Percentiles rank a stretch among this genome's conserved stretches.
Evolutionary conservation across 495 filamentous ascomycete genomes (phyloP).

Genomic region (Ramalina peruviana): DNA sequence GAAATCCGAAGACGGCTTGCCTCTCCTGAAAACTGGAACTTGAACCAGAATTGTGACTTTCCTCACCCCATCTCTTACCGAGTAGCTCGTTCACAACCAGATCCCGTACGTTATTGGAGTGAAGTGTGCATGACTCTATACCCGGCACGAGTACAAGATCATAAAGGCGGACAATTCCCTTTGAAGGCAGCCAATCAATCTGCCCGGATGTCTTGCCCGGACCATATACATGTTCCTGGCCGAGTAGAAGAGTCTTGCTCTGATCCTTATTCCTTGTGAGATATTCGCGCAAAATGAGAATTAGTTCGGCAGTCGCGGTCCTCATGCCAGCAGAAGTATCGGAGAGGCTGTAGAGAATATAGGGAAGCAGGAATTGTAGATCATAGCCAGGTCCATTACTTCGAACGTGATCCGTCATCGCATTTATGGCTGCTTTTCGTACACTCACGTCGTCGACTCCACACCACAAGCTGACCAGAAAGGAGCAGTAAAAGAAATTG

Average conservation of each 20-base stretch:
- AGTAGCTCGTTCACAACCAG: conserved; percentile 44
- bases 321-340: conserved; percentile 64
- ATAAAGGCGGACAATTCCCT: conserved; percentile 45
- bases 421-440: conserved; percentile 51
- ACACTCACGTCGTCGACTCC: conserved; percentile 51
- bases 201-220: conserved; percentile 30
- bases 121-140: conserved; percentile 72
- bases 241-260: conserved; percentile 28
- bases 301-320: conserved; percentile 52
- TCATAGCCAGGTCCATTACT: conserved; percentile 40
- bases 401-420: conserved; percentile 39
- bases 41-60: conserved; percentile 31
- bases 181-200: conserved; percentile 43
- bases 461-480: conserved; percentile 64
- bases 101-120: conserved; percentile 47
- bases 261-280: conserved; percentile 25
- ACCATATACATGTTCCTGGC: conserved; percentile 43
- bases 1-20: conserved; percentile 51
- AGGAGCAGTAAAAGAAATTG: conserved; percentile 56
- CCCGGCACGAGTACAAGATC: conserved; percentile 48
- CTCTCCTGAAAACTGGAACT: conserved; percentile 51
- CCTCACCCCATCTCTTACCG: conserved; percentile 23
- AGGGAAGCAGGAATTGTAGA: conserved; percentile 65
- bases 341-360: conserved; percentile 54
- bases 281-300: conserved; percentile 22